phyloP scores from a whole-genome alignment of 1,139 yeast genomes.

The Magnusiomyces fungicola region DNA sequence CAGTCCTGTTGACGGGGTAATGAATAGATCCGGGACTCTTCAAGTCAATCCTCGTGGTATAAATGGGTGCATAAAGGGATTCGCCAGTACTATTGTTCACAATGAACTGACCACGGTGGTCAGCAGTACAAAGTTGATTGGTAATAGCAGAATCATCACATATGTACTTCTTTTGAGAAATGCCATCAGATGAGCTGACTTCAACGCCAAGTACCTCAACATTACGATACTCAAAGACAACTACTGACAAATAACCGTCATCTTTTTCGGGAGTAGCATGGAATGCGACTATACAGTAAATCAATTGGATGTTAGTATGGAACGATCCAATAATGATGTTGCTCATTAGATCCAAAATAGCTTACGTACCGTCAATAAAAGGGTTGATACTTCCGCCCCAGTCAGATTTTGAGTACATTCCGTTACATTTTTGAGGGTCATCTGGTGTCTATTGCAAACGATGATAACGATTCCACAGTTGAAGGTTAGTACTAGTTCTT shows the following conservation, averaged over 20 bases:
- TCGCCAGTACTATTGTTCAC: constrained; percentile 31
- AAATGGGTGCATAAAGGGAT: constrained; percentile 46
- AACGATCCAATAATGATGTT: background rate
- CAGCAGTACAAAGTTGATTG: constrained; percentile 47
- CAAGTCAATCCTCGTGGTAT: constrained; percentile 48
- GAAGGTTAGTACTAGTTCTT: no score
- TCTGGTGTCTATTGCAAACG: no score
- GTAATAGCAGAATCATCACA: constrained; percentile 69
- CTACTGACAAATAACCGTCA: constrained; percentile 43
- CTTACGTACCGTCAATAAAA: constrained; percentile 24
- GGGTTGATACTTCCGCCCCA: constrained; percentile 67
- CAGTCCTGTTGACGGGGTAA: constrained; percentile 66
- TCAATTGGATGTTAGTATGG: background rate
- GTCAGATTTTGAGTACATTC: constrained; percentile 80
- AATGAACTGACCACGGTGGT: constrained; percentile 56
- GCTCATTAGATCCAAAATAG: background rate
- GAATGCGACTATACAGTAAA: constrained; percentile 10
- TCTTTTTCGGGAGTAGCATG: constrained; percentile 23
- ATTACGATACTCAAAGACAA: constrained; percentile 81
- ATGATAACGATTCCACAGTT: no score
- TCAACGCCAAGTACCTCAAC: constrained; percentile 57
- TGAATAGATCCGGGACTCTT: constrained; percentile 54
- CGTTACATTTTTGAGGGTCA: constrained; percentile 74
- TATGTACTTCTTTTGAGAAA: constrained; percentile 43
- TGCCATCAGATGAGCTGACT: constrained; percentile 25